Evolutionary conservation across 352 stramenopile genomes (phyloP), one percentile per base, ranked within the genome.

Genomic region (Globisporangium cystogenes): DNA sequence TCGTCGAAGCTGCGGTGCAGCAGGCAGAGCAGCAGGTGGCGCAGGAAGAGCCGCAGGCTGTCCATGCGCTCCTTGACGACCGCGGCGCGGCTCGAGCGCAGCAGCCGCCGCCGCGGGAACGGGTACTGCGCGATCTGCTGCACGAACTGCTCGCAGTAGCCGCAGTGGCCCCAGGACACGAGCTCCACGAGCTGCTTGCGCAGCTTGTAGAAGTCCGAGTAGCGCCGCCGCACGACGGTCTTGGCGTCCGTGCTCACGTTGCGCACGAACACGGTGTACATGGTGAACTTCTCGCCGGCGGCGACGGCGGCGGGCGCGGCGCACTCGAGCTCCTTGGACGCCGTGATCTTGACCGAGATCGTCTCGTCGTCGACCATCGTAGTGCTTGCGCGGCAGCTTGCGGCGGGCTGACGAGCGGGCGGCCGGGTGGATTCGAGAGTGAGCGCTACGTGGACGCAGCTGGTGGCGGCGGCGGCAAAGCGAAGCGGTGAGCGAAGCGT

Each of bases 1-100:
- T 82, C 67, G 39, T 86, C 69, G 42, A 90, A 91, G 55, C 72
- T 78, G 47, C 70, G 74, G 23, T 70, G 76, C 63, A 87, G 74
- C 29, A 93, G 76, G 29, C 76, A 86, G 37, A 82, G 73, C 63
- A 91, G 58, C 50, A 91, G 68, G 60, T 93, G 78, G 29, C 81
- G 72, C 35, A 93, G 57, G 26, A 93, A 93, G 3, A 93, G 64
- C 4, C 75, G 74, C 10, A 93, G 48, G 39, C 75, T 87, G 67
- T 93, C 83, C 74, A 93, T 93, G 39, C 83, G 83, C 58, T 93
- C 83, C 57, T 88, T 90, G 8, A 93, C 81, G 14, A 91, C 79
- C 1, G 70, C 74, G 16, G 62, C 55, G 42, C 70, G 73, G 57
- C 72, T 90, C 44, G 83, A 90, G 31, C 81, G 81, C 51, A 93